Conservation (phyloP, 2,329 filamentous ascomycete species). For the Trichoderma harzianum region DNA sequence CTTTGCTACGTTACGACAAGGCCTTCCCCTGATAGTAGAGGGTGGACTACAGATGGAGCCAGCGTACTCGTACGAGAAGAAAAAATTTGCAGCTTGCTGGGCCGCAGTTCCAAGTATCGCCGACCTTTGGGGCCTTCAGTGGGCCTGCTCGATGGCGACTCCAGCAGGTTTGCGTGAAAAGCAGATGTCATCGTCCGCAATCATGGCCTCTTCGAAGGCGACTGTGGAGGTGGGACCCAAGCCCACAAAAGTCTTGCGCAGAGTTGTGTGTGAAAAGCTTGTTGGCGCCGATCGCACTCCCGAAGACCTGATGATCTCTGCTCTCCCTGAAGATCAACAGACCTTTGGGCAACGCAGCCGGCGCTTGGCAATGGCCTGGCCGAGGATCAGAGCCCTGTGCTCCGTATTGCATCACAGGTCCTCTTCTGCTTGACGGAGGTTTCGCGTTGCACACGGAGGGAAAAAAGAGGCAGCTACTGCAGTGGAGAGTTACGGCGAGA, state of each 20-base stretch:
- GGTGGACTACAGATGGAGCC: conserved; percentile 6
- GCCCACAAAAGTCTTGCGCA: not conserved
- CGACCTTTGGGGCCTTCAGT: not conserved
- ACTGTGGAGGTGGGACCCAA: conserved; percentile 11
- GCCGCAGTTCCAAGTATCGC: not conserved
- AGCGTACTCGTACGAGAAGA: not conserved
- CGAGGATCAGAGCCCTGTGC: not conserved
- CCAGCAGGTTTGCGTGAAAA: not conserved
- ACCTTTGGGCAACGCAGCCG: not conserved
- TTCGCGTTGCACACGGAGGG: conserved; percentile 1
- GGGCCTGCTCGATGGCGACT: not conserved
- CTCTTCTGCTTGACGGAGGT: not conserved
- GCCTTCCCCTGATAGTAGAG: not conserved
- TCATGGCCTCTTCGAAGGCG: not conserved
- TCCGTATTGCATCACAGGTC: not conserved
- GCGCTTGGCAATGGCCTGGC: not conserved
- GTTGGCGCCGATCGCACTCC: conserved; percentile 15
- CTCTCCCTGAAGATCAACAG: conserved; percentile 15
- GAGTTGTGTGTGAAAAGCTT: conserved; percentile 17
- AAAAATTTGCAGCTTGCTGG: not conserved
- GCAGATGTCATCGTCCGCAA: conserved; percentile 8
- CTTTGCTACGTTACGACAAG: not conserved
- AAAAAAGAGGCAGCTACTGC: not conserved
- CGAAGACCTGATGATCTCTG: conserved; percentile 7
- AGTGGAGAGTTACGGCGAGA: not conserved